A percentile compares a stretch with the other conserved stretches of the same genome.
phyloP scores from a whole-genome alignment of 257 asterid genomes.

The Solanum dulcamara region DNA sequence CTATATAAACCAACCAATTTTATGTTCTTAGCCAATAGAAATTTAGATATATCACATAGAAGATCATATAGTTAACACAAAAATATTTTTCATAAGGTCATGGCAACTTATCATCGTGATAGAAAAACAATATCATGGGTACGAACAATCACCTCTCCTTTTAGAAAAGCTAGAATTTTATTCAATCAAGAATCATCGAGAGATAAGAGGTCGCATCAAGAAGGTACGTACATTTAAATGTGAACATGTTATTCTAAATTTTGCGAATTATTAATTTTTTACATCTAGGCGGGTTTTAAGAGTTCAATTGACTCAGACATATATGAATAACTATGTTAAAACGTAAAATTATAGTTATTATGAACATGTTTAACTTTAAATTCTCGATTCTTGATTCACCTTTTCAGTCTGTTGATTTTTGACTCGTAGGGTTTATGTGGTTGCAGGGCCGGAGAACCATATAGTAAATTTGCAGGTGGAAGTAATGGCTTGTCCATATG shows the following conservation, averaged over 20 bases:
- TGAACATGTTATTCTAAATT: neutral
- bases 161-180: constrained; percentile 25
- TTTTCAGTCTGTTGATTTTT: neutral
- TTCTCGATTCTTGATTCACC: neutral
- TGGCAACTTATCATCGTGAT: neutral
- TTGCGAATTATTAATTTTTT: fast-evolving
- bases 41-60: neutral
- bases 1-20: neutral
- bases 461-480: constrained; percentile 57
- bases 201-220: constrained; percentile 11
- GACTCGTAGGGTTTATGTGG: neutral
- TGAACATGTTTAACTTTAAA: neutral
- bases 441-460: constrained; percentile 20
- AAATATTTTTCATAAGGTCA: neutral
- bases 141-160: constrained; percentile 17
- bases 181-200: constrained; percentile 15
- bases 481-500: constrained; percentile 76
- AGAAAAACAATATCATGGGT: constrained; percentile 9
- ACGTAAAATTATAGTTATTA: neutral
- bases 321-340: neutral
- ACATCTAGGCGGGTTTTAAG: neutral
- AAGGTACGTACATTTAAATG: constrained; percentile 3
- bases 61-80: neutral
- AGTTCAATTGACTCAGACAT: neutral
- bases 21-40: neutral